Evolutionary conservation across 768 basidiomycete genomes (phyloP).

Genomic region (Naganishia friedmannii): DNA sequence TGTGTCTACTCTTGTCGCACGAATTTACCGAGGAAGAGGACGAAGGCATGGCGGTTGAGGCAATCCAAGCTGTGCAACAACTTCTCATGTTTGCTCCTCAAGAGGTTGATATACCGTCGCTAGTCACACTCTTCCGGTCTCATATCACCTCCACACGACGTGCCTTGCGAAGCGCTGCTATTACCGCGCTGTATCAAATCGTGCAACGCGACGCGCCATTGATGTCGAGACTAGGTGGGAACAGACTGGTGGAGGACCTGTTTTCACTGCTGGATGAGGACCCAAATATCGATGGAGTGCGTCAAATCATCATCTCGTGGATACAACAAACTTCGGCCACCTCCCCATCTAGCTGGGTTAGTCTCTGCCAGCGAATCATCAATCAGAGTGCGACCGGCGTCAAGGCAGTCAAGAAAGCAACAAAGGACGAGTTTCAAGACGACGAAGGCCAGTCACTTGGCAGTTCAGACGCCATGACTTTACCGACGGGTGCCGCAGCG

Average conservation of each 20-base stretch:
- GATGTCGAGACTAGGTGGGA: conserved; percentile 90
- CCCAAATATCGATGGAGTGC: conserved; percentile 85
- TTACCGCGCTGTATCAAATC: conserved; percentile 93
- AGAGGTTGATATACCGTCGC: conserved; percentile 72
- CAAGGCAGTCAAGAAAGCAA: conserved; percentile 25
- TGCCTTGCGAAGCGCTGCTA: conserved; percentile 86
- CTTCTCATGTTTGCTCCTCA: conserved; percentile 93
- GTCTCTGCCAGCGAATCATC: conserved; percentile 96
- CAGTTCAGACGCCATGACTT: conserved; percentile 26
- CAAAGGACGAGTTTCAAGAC: conserved; percentile 59
- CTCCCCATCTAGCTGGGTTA: conserved; percentile 96
- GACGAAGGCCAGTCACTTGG: conserved; percentile 87
- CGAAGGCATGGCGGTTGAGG: conserved; percentile 83
- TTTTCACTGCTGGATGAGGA: conserved; percentile 95
- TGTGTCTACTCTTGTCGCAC: conserved; percentile 78
- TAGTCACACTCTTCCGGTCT: conserved; percentile 71
- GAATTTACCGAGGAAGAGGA: conserved; percentile 82
- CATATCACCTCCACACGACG: conserved; percentile 77
- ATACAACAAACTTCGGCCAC: conserved; percentile 87
- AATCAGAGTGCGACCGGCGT: conserved; percentile 76
- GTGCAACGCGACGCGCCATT: conserved; percentile 89
- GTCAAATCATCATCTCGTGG: conserved; percentile 91
- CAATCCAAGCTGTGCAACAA: conserved; percentile 93
- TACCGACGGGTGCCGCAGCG: conserved; percentile 54
- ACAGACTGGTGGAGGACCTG: conserved; percentile 85